Base-by-base conservation (phyloP, 1,139 yeast genomes). In the Yamadazyma conglobata region DNA sequence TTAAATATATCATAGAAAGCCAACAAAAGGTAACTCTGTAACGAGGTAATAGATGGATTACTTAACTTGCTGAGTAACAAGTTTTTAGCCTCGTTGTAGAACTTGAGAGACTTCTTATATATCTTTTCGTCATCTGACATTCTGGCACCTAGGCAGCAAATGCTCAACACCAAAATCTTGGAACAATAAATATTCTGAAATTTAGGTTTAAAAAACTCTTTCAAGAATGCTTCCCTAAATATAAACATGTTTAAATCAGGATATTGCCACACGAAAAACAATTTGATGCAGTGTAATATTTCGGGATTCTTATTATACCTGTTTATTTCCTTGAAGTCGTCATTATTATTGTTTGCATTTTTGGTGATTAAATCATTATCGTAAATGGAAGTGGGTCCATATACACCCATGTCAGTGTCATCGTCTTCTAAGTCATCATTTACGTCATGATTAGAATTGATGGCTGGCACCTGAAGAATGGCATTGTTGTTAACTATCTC, bases 211-310 rank as follows among this genome's bases (percentile, higher is more conserved):
- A 77, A 70, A 49, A 75, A 67, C 32, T 77, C 82, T 36, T 62
- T 64, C 27, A 79, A 53, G 44, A 79, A 78, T n/a, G 82, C 76
- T 45, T 78, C 86, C 36, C 86, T 55, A 43, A 76, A 79, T 12
- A 79, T 65, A 44, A 77, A 78, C 63, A 76, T 66, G 45, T 74
- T 74, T 42, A 75, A 73, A 35, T 77, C 82, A 2, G 84, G 83
- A 40, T 79, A 79, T 38, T 76, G 72, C 81, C 82, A 77, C 18
- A 70, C 70, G 48, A 78, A 79, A 46, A 78, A 78, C 22, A 73
- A 57, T 32, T 74, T 69, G 22, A 78, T 50, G 38, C 79, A 73
- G 28, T 68, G 64, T 19, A 75, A 47, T 37, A 75, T 61, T 32
- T 58, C 73, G 2, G 61, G 60, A 39, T 65, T 67, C 24, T 57